Conservation (phyloP, 371 early-diverging fungal genomes). For the Haplosporangium sp. region DNA sequence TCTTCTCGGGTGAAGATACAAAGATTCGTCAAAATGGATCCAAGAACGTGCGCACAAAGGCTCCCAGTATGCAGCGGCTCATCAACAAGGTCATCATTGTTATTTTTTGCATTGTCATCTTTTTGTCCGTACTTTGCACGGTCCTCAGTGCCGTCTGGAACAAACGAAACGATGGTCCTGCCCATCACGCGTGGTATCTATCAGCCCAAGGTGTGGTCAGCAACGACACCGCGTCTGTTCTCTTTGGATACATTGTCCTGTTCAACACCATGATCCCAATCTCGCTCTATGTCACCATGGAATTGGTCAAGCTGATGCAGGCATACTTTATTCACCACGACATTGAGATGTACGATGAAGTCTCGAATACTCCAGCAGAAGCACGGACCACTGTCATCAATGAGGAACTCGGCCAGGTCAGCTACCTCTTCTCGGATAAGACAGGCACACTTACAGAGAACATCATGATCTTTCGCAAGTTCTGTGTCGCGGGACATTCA, state of each 20-base stretch:
- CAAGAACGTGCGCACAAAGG: conserved; percentile 74
- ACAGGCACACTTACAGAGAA: conserved; percentile 98
- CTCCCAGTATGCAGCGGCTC: conserved; percentile 70
- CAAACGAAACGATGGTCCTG: conserved; percentile 21
- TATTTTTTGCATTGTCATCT: conserved; percentile 69
- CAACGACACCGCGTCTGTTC: conserved; percentile 51
- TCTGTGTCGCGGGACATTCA: conserved; percentile 76
- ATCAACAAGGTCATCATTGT: conserved; percentile 75
- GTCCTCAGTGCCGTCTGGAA: conserved; percentile 59
- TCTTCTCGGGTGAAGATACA: conserved; percentile 89
- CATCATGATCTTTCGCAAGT: conserved; percentile 89
- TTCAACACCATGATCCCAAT: conserved; percentile 88
- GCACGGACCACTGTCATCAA: conserved; percentile 86
- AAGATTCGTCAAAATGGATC: conserved; percentile 82
- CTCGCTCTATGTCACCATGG: conserved; percentile 78
- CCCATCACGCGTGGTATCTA: conserved; percentile 35
- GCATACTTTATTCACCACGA: conserved; percentile 85
- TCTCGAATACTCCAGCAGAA: conserved; percentile 77
- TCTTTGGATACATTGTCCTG: conserved; percentile 80
- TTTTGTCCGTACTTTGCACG: conserved; percentile 61
- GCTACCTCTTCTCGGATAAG: conserved; percentile 94
- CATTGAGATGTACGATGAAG: conserved; percentile 78
- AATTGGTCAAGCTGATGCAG: conserved; percentile 72
- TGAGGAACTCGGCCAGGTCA: conserved; percentile 94
- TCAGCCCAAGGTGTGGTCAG: conserved; percentile 8